phyloP scores from a whole-genome alignment of 2,329 filamentous ascomycete species.

The Botrytis galanthina region DNA sequence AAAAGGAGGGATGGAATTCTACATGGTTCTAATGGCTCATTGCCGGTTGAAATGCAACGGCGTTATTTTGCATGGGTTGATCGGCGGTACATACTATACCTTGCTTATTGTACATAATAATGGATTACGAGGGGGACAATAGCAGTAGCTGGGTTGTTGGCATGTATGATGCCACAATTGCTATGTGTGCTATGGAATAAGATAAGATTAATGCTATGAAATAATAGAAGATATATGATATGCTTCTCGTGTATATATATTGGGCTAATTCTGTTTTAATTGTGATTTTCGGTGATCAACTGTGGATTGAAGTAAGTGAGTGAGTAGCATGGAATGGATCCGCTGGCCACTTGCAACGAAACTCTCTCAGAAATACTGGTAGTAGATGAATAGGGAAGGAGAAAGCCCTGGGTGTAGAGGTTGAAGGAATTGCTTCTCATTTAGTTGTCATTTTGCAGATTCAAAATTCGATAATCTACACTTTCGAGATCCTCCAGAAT shows the following conservation, averaged over 20 bases:
- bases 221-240: constrained; percentile 10
- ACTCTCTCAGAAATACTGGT: background rate
- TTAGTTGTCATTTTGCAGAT: background rate
- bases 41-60: constrained; percentile 9
- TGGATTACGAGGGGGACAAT: constrained; percentile 10
- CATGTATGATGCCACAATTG: constrained; percentile 8
- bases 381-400: background rate
- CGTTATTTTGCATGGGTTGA: constrained; percentile 11
- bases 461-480: background rate
- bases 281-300: background rate
- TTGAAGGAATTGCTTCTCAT: background rate
- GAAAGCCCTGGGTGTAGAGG: background rate
- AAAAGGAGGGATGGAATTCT: constrained; percentile 7
- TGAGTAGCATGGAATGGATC: background rate
- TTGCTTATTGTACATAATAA: constrained; percentile 18
- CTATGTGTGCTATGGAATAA: constrained; percentile 4
- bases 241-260: background rate
- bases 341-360: background rate
- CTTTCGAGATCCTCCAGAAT: background rate
- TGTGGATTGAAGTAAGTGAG: too few species aligned
- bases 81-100: constrained; percentile 14
- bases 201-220: constrained; percentile 5
- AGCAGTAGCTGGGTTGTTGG: constrained; percentile 4
- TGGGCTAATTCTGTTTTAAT: background rate
- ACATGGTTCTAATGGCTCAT: constrained; percentile 5